Evolutionary conservation across 169 alveolate genomes (phyloP).

Genomic region (Eimeria brunetti): DNA sequence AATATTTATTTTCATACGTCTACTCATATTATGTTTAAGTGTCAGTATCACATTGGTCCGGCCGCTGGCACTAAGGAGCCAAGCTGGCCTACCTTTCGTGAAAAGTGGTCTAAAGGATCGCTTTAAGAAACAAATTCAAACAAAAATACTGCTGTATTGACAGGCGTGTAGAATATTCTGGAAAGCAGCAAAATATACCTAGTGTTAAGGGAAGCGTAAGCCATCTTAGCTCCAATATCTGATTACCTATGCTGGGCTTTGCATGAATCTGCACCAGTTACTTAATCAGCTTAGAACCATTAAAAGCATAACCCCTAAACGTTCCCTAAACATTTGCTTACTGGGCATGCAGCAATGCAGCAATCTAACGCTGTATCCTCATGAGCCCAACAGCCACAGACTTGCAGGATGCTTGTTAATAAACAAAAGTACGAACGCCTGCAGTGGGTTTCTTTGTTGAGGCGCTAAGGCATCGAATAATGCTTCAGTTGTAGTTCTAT

Average conservation of each 20-base stretch:
- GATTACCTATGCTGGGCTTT: not conserved
- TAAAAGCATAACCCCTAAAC: not conserved
- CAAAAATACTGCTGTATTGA: not conserved
- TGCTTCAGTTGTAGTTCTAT: not conserved
- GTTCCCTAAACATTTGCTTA: not conserved
- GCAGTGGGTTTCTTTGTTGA: not conserved
- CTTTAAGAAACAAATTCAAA: not conserved
- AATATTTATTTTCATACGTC: too few species aligned
- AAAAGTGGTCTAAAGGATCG: not conserved
- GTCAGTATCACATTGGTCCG: not conserved
- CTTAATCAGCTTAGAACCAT: not conserved
- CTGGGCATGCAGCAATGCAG: not conserved
- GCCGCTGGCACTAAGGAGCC: conserved; percentile 13
- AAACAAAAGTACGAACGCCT: not conserved
- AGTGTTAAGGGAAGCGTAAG: not conserved
- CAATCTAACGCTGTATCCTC: not conserved
- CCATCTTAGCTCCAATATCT: not conserved
- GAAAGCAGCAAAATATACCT: not conserved
- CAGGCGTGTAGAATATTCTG: not conserved
- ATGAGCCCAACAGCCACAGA: not conserved
- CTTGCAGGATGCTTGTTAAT: not conserved
- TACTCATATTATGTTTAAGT: too few species aligned
- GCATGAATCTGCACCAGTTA: not conserved
- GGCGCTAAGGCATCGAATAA: not conserved
- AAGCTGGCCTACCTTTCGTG: not conserved